Conservation (phyloP, 768 basidiomycete genomes). For the Cyclocybe aegerita region DNA sequence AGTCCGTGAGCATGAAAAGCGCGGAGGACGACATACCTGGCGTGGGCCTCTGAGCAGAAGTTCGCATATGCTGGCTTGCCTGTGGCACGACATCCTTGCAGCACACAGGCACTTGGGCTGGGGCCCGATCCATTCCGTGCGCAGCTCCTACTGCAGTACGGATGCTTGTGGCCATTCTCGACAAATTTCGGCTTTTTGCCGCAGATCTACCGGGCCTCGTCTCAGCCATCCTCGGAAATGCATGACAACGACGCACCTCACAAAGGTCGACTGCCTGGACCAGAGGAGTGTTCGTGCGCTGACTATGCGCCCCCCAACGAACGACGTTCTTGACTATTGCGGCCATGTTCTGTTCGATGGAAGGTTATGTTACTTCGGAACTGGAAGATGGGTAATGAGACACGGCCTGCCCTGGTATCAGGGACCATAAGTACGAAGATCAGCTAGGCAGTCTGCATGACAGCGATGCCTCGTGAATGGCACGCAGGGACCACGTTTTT, state of each 20-base stretch:
- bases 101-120: slow-evolving; percentile 40
- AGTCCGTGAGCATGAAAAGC: background rate
- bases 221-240: slow-evolving; percentile 6
- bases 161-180: slow-evolving; percentile 58
- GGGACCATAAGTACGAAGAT: slow-evolving; percentile 1
- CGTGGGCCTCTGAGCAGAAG: slow-evolving; percentile 62
- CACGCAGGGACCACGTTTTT: slow-evolving; percentile 39
- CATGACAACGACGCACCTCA: slow-evolving; percentile 32
- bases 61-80: slow-evolving; percentile 48
- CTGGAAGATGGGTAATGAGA: slow-evolving; percentile 16
- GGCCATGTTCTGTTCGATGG: slow-evolving; percentile 27
- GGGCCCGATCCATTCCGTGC: slow-evolving; percentile 45
- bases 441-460: slow-evolving; percentile 21
- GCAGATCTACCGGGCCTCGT: slow-evolving; percentile 43
- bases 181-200: slow-evolving; percentile 60
- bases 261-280: slow-evolving; percentile 38
- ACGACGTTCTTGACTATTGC: slow-evolving; percentile 41
- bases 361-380: slow-evolving; percentile 17
- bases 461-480: slow-evolving; percentile 24
- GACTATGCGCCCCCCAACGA: slow-evolving; percentile 37
- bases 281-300: slow-evolving; percentile 19
- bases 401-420: slow-evolving; percentile 21
- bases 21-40: slow-evolving; percentile 38
- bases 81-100: slow-evolving; percentile 51
- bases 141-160: slow-evolving; percentile 63